Conservation (phyloP, 768 basidiomycete genomes). For the Suillus discolor region DNA sequence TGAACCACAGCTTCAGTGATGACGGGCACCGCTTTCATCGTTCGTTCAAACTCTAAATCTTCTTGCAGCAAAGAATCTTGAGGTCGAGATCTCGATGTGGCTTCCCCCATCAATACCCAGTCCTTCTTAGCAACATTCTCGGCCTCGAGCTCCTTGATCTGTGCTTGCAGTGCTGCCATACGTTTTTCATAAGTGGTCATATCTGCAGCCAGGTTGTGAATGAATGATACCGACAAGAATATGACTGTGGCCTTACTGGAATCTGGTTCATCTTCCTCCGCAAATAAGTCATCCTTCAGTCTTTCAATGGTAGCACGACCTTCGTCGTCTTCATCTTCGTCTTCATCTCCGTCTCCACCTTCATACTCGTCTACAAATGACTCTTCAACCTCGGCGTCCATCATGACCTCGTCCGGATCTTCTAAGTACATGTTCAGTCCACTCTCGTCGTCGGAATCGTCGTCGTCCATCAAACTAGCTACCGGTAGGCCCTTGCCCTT, state of each 20-base stretch:
- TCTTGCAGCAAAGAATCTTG: constrained; percentile 92
- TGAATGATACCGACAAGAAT: constrained; percentile 1
- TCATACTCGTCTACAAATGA: constrained; percentile 21
- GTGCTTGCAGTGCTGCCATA: constrained; percentile 68
- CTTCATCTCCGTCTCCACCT: constrained; percentile 31
- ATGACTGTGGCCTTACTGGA: neutral
- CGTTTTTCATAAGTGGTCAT: constrained; percentile 81
- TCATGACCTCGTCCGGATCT: constrained; percentile 39
- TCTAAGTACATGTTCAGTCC: constrained; percentile 35
- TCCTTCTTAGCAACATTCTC: constrained; percentile 89
- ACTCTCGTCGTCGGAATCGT: constrained; percentile 40
- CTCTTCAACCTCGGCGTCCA: constrained; percentile 31
- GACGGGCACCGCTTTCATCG: constrained; percentile 82
- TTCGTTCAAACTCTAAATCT: constrained; percentile 93
- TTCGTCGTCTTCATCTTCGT: constrained; percentile 24
- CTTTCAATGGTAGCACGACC: constrained; percentile 60
- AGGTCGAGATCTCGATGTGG: constrained; percentile 77
- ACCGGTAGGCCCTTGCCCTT: constrained; percentile 67
- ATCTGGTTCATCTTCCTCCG: constrained; percentile 51
- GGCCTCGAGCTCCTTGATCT: constrained; percentile 81
- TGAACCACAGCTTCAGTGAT: constrained; percentile 88
- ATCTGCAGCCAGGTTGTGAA: constrained; percentile 36
- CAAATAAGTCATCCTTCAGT: constrained; percentile 79
- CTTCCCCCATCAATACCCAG: constrained; percentile 94
- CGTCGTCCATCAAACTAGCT: constrained; percentile 36